Evolutionary conservation across 257 asterid genomes (phyloP).

Genomic region (Primulina eburnea): DNA sequence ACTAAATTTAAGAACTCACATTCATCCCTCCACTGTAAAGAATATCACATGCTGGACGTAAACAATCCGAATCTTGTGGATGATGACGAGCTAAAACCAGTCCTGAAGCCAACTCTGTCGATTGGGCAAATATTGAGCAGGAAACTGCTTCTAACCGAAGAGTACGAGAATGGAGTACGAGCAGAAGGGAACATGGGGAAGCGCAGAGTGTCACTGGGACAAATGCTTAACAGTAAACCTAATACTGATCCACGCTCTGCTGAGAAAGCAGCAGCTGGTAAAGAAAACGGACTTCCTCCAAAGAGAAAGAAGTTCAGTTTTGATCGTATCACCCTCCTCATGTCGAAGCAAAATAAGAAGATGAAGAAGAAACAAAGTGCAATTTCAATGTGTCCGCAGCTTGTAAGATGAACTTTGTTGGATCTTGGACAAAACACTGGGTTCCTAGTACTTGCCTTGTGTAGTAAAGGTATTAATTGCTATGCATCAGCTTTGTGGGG

Average conservation of each 20-base stretch:
- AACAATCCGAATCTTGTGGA: constrained; percentile 43
- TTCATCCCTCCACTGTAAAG: constrained; percentile 48
- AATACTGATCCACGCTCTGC: constrained; percentile 23
- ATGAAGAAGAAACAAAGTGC: constrained; percentile 52
- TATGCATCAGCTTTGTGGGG: background rate
- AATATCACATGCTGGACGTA: constrained; percentile 49
- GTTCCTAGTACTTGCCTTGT: background rate
- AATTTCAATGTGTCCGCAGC: constrained; percentile 26
- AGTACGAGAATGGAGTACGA: constrained; percentile 45
- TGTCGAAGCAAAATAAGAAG: constrained; percentile 69
- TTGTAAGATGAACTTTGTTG: constrained; percentile 16
- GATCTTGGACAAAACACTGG: background rate
- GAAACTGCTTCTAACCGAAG: constrained; percentile 77
- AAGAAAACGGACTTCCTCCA: constrained; percentile 46
- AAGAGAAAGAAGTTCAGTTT: constrained; percentile 88
- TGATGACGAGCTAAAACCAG: constrained; percentile 48
- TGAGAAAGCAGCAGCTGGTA: constrained; percentile 36
- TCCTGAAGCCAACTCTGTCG: constrained; percentile 54
- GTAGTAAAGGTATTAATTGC: background rate
- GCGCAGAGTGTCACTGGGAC: constrained; percentile 67
- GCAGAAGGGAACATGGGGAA: constrained; percentile 37
- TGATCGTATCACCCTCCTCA: constrained; percentile 65
- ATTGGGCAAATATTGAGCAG: constrained; percentile 63
- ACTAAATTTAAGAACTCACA: constrained; percentile 65
- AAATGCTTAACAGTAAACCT: constrained; percentile 60